phyloP scores from a whole-genome alignment of 345 rosid species.

The Syzygium aqueum region DNA sequence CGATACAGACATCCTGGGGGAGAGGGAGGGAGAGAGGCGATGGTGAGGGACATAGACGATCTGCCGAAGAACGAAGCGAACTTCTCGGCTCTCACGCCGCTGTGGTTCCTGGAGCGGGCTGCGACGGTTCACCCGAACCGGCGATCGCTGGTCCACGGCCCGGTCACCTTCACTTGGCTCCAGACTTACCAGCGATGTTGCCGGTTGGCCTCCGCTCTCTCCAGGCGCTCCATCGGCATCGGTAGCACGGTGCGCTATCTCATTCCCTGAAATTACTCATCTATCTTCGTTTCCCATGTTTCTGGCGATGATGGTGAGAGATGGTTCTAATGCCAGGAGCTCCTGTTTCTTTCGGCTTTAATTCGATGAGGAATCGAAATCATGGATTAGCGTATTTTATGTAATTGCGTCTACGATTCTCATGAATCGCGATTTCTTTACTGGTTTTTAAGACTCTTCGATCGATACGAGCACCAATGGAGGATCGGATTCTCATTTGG shows the following conservation, averaged over 20 bases:
- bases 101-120: slow-evolving; percentile 80
- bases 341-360: not conserved
- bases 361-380: not conserved
- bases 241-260: slow-evolving; percentile 60
- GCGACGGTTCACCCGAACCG: slow-evolving; percentile 71
- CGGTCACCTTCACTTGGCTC: slow-evolving; percentile 62
- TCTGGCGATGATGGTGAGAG: not conserved
- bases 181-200: slow-evolving; percentile 77
- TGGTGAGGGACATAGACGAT: slow-evolving; percentile 63
- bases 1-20: not conserved
- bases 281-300: not conserved
- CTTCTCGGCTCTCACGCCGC: slow-evolving; percentile 78
- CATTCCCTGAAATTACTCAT: not conserved
- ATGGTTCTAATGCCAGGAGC: not conserved
- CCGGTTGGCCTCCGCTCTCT: slow-evolving; percentile 80
- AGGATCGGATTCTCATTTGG: not conserved
- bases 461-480: not conserved
- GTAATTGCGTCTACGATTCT: not conserved
- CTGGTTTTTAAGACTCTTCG: not conserved
- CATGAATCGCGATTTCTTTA: not conserved
- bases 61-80: slow-evolving; percentile 78
- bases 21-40: slow-evolving; percentile 1
- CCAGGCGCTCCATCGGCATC: slow-evolving; percentile 45
- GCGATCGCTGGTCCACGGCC: slow-evolving; percentile 57
- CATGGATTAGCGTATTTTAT: not conserved